Evolutionary conservation across 495 filamentous ascomycete species (phyloP), one percentile per base, ranked within the genome.

Genomic region (Recurvomyces mirabilis): DNA sequence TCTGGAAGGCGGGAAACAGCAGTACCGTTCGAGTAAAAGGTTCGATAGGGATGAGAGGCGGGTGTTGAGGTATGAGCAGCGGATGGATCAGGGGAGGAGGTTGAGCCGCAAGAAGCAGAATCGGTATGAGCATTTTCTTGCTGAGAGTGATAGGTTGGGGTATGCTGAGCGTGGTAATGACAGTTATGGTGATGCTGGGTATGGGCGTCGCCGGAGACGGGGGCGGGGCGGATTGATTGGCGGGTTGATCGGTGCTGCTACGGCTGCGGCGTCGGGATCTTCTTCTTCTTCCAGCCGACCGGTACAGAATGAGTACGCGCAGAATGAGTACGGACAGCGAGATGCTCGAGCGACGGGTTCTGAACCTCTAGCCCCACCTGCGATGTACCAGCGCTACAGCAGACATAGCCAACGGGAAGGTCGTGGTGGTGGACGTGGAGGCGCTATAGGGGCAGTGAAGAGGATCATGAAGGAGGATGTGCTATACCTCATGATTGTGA

Each of bases 401-500:
- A 9, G 23, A 11, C 21, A 7, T 6, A 21, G 23, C 3, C 3
- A 26, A 23, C 37, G 15, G 11, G 10, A 20, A 2, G 13, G 21
- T 3, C 15, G 23, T 14, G 4, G n/a, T 25, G 21, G 15, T 13
- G 4, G n/a, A 24, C 4, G 37, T 3, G 14, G 2, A 5, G 34
- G 34, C 3, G 14, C 23, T 3, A 12, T 40, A 3, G 15, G 23
- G 5, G 37, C 21, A 10, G 53, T 59, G 21, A 56, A 52, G 48
- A 43, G 42, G 45, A 38, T 56, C 18, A 45, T 61, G 33, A 40
- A 30, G 23, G 36, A 60, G 43, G 54, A 60, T 37, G 57, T 60
- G 22, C 43, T 62, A 11, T 62, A 62, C 39, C 33, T 62, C 26
- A 51, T 58, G 52, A 48, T 62, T 34, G 59, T 62, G 1, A 58